Evolutionary conservation across 768 basidiomycete genomes (phyloP).

Genomic region (Panaeolus cyanescens): DNA sequence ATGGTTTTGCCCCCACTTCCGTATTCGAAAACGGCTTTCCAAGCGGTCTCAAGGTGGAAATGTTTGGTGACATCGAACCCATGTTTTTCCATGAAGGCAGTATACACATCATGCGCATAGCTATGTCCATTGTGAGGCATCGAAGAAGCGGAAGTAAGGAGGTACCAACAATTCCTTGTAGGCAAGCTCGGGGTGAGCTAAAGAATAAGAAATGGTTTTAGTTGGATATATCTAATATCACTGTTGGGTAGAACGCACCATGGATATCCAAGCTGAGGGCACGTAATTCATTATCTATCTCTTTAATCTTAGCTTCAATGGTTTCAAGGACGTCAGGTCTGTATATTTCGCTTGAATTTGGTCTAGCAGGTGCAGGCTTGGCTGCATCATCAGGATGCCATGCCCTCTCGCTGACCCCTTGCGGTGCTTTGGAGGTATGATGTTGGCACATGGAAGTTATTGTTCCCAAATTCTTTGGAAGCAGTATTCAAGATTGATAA

Average conservation of each 20-base stretch:
- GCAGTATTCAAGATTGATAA: background rate
- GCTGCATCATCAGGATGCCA: conserved; percentile 46
- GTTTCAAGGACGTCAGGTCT: conserved; percentile 59
- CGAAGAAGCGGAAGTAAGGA: background rate
- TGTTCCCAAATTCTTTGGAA: background rate
- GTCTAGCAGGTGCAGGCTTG: conserved; percentile 31
- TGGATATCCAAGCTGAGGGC: conserved; percentile 73
- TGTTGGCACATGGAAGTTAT: conserved; percentile 20
- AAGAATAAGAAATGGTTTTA: background rate
- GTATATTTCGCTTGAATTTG: conserved; percentile 39
- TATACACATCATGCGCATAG: conserved; percentile 71
- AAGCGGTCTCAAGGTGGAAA: conserved; percentile 70
- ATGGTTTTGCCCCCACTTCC: conserved; percentile 70
- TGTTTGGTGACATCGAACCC: conserved; percentile 67
- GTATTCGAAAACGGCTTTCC: conserved; percentile 68
- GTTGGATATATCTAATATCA: background rate
- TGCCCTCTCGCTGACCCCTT: conserved; percentile 19
- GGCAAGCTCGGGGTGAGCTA: conserved; percentile 71
- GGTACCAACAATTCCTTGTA: conserved; percentile 64
- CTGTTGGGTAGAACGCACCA: conserved; percentile 36
- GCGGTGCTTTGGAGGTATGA: conserved; percentile 14
- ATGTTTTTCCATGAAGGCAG: conserved; percentile 63
- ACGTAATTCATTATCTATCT: conserved; percentile 56
- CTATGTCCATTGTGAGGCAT: conserved; percentile 30
- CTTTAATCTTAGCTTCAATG: conserved; percentile 58